A percentile compares a stretch with the other conserved stretches of the same genome.
phyloP scores from a whole-genome alignment of 2,329 filamentous ascomycete genomes.

The Cladophialophora psammophila region DNA sequence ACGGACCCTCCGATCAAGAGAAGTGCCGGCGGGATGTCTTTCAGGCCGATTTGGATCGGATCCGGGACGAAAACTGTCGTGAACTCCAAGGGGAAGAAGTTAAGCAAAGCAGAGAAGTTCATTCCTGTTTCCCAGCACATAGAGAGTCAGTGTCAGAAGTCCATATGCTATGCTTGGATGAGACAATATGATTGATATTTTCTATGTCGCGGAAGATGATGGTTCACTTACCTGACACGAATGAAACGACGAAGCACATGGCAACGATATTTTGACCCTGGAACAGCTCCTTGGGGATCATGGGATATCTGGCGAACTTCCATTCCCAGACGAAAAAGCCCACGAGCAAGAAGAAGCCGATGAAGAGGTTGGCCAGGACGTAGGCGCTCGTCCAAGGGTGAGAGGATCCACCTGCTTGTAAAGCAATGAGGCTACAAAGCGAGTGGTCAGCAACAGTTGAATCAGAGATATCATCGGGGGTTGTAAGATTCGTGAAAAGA shows the following conservation, averaged over 20 bases:
- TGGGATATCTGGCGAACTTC: conserved; percentile 13
- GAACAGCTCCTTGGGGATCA: conserved; percentile 7
- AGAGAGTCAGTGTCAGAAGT: not conserved
- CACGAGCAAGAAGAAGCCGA: conserved; percentile 7
- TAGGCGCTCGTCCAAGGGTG: conserved; percentile 4
- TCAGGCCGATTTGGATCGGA: conserved; percentile 11
- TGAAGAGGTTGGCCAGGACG: conserved; percentile 10
- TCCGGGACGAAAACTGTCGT: conserved; percentile 9
- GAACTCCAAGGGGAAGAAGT: conserved; percentile 8
- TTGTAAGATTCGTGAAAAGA: not conserved
- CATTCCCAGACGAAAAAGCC: conserved; percentile 8
- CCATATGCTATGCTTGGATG: too few relatives aligned
- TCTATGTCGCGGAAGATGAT: too few relatives aligned
- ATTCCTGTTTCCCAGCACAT: not conserved
- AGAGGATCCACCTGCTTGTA: conserved; percentile 2
- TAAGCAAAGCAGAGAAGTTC: conserved; percentile 13
- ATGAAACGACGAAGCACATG: conserved; percentile 1
- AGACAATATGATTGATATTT: too few relatives aligned
- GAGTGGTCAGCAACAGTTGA: not conserved
- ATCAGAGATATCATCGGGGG: too few relatives aligned
- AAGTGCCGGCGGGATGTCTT: not conserved
- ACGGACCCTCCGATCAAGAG: conserved; percentile 10
- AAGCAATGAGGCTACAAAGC: not conserved
- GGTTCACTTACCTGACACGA: not conserved
- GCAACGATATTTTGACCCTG: conserved; percentile 7